These are phyloP conservation scores for Fusarium neocosmosporiellum DNA, from an alignment of 2,329 filamentous ascomycete species.

Conservation along the genomic window DNA sequence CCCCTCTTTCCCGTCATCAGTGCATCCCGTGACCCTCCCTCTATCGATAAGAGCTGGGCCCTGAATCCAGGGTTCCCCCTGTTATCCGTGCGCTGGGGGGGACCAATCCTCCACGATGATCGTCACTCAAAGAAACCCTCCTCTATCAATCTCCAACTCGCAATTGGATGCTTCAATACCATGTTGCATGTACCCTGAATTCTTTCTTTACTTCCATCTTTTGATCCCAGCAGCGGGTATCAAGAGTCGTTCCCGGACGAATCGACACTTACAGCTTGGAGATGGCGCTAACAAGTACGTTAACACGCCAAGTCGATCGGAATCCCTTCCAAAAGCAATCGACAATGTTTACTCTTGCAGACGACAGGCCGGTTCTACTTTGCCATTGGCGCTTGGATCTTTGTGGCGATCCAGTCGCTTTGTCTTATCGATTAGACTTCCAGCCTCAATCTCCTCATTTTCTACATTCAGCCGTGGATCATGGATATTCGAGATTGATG, in stretches of 20 bases:
- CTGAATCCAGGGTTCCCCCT: constrained; percentile 20
- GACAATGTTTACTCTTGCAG: constrained; percentile 6
- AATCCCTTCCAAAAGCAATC: constrained; percentile 9
- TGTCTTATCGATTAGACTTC: constrained; percentile 27
- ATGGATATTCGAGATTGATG: background rate
- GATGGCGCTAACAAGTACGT: constrained; percentile 6
- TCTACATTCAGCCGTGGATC: constrained; percentile 6
- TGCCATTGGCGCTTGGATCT: constrained; percentile 16
- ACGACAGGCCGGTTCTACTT: constrained; percentile 5
- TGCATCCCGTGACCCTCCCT: constrained; percentile 30
- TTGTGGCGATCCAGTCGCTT: constrained; percentile 26
- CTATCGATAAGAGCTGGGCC: constrained; percentile 34
- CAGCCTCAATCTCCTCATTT: constrained; percentile 27
- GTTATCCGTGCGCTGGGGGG: constrained; percentile 4
- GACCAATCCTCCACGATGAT: constrained; percentile 9
- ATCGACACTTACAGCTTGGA: background rate
- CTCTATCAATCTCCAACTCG: background rate
- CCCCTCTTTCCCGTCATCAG: constrained; percentile 36
- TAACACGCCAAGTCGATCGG: constrained; percentile 5
- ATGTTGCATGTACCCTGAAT: constrained; percentile 6
- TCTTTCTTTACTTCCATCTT: background rate
- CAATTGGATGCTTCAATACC: constrained; percentile 1
- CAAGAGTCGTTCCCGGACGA: background rate
- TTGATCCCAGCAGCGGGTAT: constrained; percentile 5
- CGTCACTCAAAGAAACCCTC: constrained; percentile 16